Evolutionary conservation across 1,284 basidiomycete genomes (phyloP), one percentile per base, ranked within the genome.

Genomic region (Irpex sp.): DNA sequence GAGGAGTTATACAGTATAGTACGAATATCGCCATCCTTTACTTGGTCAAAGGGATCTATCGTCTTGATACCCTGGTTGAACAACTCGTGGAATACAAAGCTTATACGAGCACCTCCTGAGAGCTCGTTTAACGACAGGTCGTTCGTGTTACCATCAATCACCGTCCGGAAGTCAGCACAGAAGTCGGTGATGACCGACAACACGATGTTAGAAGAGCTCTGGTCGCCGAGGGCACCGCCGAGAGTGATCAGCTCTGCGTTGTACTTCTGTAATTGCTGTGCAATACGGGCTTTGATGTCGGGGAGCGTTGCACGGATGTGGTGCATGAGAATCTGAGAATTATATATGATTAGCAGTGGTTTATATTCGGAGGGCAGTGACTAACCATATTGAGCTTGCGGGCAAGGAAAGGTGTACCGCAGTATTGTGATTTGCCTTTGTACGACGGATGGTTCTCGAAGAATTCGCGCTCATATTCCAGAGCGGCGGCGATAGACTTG

Each of bases 41-140:
- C 94, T 78, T 96, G 93, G 77, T 99, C 97, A 72, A 98, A 99
- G 2, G 97, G 97, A 81, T 99, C 97, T 73, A 98, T 95, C 66
- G 83, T 88, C 82, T 92, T 96, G 74, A 99, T 87, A 67, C 97
- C 97, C 73, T 93, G 96, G 79, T 96, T 96, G 84, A 94, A 99
- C 63, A 98, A 79, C 77, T 99, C 97, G 76, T 99, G 97, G 84
- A 96, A 99, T 63, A 98, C 97, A 72, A 98, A 99, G 72, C 91
- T 92, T 82, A 99, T 98, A 78, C 97, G 88, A 38, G 97, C 97
- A 79, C 97, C 97, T 72, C 97, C 97, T 15, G 93, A 95, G 26
- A 99, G 85, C 78, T 99, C 97, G 73, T 97, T 97, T 72, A 97
- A 76, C 4, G 92, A 92, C 56, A 98, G 79, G 74, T 99, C 97